Evolutionary conservation across 345 rosid species (phyloP), one percentile per base, ranked within the genome.

Genomic region (Arabis hirsuta): DNA sequence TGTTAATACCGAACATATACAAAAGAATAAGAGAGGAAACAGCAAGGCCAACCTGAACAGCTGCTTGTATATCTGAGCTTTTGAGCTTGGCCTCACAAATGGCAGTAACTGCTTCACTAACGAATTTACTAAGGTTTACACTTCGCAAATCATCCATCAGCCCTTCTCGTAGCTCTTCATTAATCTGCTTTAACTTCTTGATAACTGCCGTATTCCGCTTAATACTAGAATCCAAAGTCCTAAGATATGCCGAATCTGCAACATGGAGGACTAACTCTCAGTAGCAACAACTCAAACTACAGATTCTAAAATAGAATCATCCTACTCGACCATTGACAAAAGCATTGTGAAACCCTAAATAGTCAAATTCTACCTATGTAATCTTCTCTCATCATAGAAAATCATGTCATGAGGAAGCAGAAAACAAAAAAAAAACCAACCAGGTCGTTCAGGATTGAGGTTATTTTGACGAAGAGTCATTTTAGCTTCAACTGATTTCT

Each of bases 81-180:
- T 83, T 88, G 74, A 88, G 98, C 81, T 92, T 95, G 67, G 97
- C 98, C 71, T 96, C 99, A 84, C 97, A 96, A 63, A 91, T 91
- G 61, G 96, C 88, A 41, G 92, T 81, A 62, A 94, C 98, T 9
- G 95, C 97, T 82, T 94, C 98, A 76, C 96, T 91, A 31, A 95
- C 99, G 67, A 92, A 91, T 82, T 91, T 95, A 80, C 98, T 90
- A 41, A 92, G 85, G 57, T 95, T 92, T 19, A 92, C 92, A 81
- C 80, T 73, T 44, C 89, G 81, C 72, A 95, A 72, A 57, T 95
- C 99, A 73, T 91, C 99, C 94, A 90, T 80, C 57, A 95, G 72
- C 59, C 91, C 96, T 82, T 91, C 97, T 70, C 85, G 83, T 81
- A 77, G 92, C 80, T 94, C 98, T 69, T 94, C 99, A 58, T 92